A percentile compares a stretch with the other conserved stretches of the same genome.
Evolutionary conservation across 768 basidiomycete species (phyloP).

Genomic region (Amanita pseudoporphyria): DNA sequence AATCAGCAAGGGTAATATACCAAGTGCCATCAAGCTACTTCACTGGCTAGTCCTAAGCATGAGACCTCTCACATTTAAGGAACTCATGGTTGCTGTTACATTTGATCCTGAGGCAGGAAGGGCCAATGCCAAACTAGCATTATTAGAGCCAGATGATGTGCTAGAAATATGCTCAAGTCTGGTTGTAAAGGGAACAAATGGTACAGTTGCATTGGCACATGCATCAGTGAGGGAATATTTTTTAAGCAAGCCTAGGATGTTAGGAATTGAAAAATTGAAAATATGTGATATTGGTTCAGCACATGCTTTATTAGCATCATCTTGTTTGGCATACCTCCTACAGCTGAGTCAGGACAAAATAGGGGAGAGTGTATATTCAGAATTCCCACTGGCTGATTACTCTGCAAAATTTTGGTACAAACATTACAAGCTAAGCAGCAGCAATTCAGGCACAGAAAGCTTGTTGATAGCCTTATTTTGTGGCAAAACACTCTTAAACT

Average conservation of each 20-base stretch:
- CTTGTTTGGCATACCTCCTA: neutral
- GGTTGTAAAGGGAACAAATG: neutral
- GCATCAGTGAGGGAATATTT: neutral
- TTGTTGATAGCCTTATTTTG: neutral
- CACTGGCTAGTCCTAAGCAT: slow-evolving; percentile 12
- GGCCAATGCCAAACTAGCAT: neutral
- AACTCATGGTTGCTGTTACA: slow-evolving; percentile 15
- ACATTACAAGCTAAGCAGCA: neutral
- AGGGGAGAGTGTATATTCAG: neutral
- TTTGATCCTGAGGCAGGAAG: slow-evolving; percentile 7
- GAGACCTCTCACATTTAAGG: slow-evolving; percentile 11
- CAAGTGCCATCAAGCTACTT: slow-evolving; percentile 11
- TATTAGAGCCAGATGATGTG: slow-evolving; percentile 5
- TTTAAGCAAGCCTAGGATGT: too few species aligned
- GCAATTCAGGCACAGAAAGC: neutral
- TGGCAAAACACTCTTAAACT: neutral
- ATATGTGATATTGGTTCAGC: neutral
- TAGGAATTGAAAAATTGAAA: too few species aligned
- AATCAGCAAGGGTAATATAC: slow-evolving; percentile 10
- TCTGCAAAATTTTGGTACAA: neutral
- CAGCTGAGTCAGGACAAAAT: neutral
- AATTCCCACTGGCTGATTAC: neutral
- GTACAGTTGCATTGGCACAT: too few species aligned
- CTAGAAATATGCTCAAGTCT: slow-evolving; percentile 10
- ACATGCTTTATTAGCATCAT: neutral